Evolutionary conservation across 2,329 filamentous ascomycete species (phyloP).

Genomic region (Rutstroemia sp.): DNA sequence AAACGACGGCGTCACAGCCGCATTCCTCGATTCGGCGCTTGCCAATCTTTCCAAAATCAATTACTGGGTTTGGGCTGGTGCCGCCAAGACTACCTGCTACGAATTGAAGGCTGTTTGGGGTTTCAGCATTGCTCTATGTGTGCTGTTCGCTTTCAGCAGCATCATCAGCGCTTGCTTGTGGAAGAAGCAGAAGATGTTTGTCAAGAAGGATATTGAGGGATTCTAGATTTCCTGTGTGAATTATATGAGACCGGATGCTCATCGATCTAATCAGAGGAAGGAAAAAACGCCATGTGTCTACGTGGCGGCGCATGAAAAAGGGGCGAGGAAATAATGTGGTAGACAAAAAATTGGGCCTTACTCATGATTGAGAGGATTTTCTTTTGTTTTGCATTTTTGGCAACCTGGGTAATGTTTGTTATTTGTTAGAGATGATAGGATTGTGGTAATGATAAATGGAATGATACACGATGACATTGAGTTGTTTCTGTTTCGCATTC

Average conservation of each 20-base stretch:
- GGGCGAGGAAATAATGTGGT: neutral
- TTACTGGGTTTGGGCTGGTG: conserved; percentile 43
- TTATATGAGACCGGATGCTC: neutral
- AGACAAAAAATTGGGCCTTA: neutral
- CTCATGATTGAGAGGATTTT: neutral
- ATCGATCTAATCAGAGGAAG: neutral
- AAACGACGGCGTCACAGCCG: conserved; percentile 33
- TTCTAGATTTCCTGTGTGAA: neutral
- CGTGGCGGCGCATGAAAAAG: neutral
- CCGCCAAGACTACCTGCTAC: conserved; percentile 60
- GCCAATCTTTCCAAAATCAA: conserved; percentile 36
- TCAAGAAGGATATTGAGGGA: conserved; percentile 20
- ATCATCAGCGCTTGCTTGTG: conserved; percentile 54
- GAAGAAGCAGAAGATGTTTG: conserved; percentile 26
- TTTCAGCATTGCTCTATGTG: conserved; percentile 68
- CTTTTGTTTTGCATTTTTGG: neutral
- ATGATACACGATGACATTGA: neutral
- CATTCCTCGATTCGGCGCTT: conserved; percentile 38
- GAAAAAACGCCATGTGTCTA: neutral
- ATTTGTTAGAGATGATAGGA: neutral
- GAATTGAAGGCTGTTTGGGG: conserved; percentile 88
- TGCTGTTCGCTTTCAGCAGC: conserved; percentile 59
- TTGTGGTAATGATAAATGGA: neutral
- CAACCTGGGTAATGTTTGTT: neutral
- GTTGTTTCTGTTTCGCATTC: neutral